Evolutionary conservation across 192 early-diverging fungal genomes (phyloP), one percentile per base, ranked within the genome.

Genomic region (Rhizophagus clarus): DNA sequence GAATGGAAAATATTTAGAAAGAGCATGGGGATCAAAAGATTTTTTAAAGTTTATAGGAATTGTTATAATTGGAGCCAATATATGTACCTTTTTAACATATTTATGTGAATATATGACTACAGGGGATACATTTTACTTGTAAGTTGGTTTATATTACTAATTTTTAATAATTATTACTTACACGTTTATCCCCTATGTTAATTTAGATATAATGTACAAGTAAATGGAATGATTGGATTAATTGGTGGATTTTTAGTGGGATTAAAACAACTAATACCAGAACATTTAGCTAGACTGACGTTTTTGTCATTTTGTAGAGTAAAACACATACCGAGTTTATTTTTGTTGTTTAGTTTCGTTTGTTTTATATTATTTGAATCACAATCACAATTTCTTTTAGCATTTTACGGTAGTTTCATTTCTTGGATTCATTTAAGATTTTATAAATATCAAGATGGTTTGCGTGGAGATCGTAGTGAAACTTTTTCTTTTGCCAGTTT

Each of bases 401-500:
- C 93, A 14, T 84, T 93, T 66, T 90, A 90, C 73, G 96, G 96
- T 15, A 90, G 92, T 22, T 66, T 93, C 11, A 88, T 90, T 51
- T 84, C 93, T 1, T 98, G 96, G 92, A 77, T 94, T 0, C 97
- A 96, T 81, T 88, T 94, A 63, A 89, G 96, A 22, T 97, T 96
- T 87, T 96, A 92, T 85, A 94, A 93, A 73, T 77, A 86, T 32
- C 89, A 96, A 68, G 94, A 95, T 79, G 90, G 93, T 17, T 87
- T 95, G 22, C 85, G 84, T 51, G 97, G 97, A 63, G 97, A 97
- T 80, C 90, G 94, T 29, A 94, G 93, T 82, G 96, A 97, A 61
- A 92, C 95, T 1, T 98, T 98, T 90, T 92, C 93, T 0, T 93
- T 98, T 75, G 89, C 87, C 1, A 95, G 94, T 24, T 97, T 98